phyloP scores from a whole-genome alignment of 2,329 filamentous ascomycete genomes.

The Trichoderma endophyticum region DNA sequence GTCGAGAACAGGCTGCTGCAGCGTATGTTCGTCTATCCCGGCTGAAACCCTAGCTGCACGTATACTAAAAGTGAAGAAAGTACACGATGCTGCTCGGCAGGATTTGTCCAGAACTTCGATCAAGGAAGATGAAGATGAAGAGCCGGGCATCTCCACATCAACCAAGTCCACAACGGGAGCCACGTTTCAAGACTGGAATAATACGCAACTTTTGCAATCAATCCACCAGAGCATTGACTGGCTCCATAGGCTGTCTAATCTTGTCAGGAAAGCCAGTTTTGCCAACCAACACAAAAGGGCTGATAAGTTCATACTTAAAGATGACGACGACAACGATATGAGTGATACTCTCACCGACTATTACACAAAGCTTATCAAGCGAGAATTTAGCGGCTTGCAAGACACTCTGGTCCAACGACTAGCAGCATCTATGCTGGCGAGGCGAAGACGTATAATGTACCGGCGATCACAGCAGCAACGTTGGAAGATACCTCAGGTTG shows the following conservation, averaged over 20 bases:
- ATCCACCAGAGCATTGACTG: neutral
- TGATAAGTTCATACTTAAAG: neutral
- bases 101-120: neutral
- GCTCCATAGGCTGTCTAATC: neutral
- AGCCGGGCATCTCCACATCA: neutral
- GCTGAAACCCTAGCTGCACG: rapidly evolving
- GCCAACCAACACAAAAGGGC: neutral
- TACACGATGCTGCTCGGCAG: neutral
- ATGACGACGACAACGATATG: neutral
- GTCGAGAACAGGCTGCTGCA: neutral
- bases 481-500: neutral
- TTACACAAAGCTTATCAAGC: neutral
- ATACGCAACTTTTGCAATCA: neutral
- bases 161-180: neutral
- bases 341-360: neutral
- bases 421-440: neutral
- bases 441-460: neutral
- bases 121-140: neutral
- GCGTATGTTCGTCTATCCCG: neutral
- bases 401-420: neutral
- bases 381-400: neutral
- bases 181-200: neutral
- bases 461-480: neutral
- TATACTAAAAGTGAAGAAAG: neutral
- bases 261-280: neutral